A percentile compares a stretch with the other conserved stretches of the same genome.
Evolutionary conservation across 169 alveolate genomes (phyloP).

Genomic region (Cryptosporidium andersoni): DNA sequence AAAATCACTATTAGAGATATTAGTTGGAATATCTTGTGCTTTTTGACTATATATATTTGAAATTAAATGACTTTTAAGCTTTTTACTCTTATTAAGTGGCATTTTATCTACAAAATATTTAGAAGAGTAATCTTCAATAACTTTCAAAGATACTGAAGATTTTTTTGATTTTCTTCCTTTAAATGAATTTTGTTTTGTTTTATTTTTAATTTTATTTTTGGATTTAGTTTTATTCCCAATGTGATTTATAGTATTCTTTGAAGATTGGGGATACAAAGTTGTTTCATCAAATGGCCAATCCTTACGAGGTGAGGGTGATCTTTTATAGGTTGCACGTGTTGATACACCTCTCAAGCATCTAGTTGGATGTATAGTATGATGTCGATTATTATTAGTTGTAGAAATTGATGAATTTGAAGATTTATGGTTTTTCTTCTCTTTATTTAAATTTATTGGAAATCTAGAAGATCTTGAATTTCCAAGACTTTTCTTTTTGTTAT

Average conservation of each 20-base stretch:
- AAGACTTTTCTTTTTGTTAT: background rate
- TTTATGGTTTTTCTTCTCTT: background rate
- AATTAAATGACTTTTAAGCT: no score
- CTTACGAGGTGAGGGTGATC: conserved; percentile 63
- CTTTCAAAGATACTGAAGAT: no score
- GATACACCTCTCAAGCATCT: conserved; percentile 69
- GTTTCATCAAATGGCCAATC: conserved; percentile 70
- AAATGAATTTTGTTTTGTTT: background rate
- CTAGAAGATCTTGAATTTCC: no score
- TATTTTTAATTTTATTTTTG: background rate
- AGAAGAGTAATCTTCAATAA: no score
- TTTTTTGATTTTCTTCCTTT: background rate
- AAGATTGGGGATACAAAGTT: conserved; percentile 45
- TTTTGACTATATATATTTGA: background rate
- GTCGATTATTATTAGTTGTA: background rate
- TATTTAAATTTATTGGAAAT: background rate
- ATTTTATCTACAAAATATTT: no score
- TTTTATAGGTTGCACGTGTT: conserved; percentile 47
- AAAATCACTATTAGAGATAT: background rate
- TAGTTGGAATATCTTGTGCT: conserved; percentile 1
- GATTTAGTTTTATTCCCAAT: background rate
- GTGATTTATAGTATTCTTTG: conserved; percentile 9
- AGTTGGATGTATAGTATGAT: conserved; percentile 49
- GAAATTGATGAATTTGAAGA: background rate
- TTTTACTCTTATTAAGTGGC: no score